These are phyloP conservation scores for Phytophthora cryptogea DNA, from an alignment of 352 stramenopile genomes.

Conservation along the genomic window DNA sequence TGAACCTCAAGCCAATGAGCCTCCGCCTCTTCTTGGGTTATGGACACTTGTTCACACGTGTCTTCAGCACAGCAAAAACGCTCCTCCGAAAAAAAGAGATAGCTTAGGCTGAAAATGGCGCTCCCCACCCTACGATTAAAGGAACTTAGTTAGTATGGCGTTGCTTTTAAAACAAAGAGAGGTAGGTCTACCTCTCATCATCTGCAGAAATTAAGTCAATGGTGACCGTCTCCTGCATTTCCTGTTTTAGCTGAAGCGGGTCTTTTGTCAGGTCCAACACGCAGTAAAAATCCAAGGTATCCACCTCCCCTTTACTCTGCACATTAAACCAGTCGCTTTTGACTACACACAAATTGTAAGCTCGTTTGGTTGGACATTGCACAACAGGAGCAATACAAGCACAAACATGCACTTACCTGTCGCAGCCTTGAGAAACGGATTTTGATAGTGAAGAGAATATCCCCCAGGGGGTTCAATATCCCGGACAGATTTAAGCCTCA, in stretches of 20 bases:
- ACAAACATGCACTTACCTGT: conserved; percentile 27
- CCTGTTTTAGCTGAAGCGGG: conserved; percentile 42
- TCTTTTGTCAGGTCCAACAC: conserved; percentile 49
- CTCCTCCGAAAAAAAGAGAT: conserved; percentile 69
- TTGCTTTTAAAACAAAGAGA: not conserved
- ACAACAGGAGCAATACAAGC: not conserved
- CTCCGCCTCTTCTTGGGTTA: conserved; percentile 27
- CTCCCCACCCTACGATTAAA: conserved; percentile 34
- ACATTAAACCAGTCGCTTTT: conserved; percentile 42
- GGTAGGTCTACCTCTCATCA: conserved; percentile 21
- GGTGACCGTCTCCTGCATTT: conserved; percentile 48
- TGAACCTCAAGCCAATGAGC: conserved; percentile 51
- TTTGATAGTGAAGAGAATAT: conserved; percentile 39
- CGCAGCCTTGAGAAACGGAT: conserved; percentile 45
- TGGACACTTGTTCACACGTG: conserved; percentile 42
- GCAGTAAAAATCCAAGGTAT: conserved; percentile 43
- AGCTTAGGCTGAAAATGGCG: conserved; percentile 75
- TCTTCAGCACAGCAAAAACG: conserved; percentile 44
- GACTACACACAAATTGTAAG: conserved; percentile 30
- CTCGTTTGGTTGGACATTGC: not conserved
- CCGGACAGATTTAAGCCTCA: conserved; percentile 45
- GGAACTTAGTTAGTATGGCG: conserved; percentile 1
- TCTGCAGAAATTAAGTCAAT: conserved; percentile 44
- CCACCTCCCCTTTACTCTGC: conserved; percentile 40
- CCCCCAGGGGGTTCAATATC: conserved; percentile 33